Conservation (phyloP, 2,329 filamentous ascomycete species). For the Pezicula radicicola region DNA sequence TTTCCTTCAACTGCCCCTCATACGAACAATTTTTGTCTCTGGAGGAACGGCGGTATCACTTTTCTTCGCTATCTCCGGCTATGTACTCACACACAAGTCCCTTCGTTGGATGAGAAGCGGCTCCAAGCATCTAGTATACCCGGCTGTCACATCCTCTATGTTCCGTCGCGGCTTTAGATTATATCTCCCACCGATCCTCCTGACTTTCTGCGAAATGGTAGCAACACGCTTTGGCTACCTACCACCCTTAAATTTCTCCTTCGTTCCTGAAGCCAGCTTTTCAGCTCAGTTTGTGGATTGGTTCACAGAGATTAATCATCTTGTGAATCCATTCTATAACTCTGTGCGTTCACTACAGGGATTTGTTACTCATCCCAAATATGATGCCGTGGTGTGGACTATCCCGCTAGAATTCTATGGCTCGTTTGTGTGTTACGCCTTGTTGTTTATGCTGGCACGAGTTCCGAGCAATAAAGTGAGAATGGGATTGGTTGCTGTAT, state of each 20-base stretch:
- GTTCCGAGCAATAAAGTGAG: constrained; percentile 10
- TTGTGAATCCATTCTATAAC: constrained; percentile 18
- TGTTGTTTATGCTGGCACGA: constrained; percentile 12
- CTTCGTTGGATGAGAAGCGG: constrained; percentile 34
- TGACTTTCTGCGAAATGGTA: constrained; percentile 33
- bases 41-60: constrained; percentile 44
- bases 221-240: constrained; percentile 17
- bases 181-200: constrained; percentile 39
- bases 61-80: constrained; percentile 47
- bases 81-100: constrained; percentile 41
- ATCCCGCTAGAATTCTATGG: constrained; percentile 45
- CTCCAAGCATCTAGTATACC: constrained; percentile 30
- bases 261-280: constrained; percentile 22
- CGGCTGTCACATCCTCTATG: constrained; percentile 38
- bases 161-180: constrained; percentile 43
- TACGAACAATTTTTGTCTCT: constrained; percentile 37
- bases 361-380: constrained; percentile 21
- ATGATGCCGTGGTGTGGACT: constrained; percentile 46
- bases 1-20: constrained; percentile 38
- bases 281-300: constrained; percentile 18
- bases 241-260: constrained; percentile 30
- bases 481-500: constrained; percentile 12
- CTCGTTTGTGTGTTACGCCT: constrained; percentile 31
- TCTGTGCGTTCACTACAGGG: constrained; percentile 12
- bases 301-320: constrained; percentile 15